phyloP scores from a whole-genome alignment of 257 asterid genomes.

The Asclepias syriaca region DNA sequence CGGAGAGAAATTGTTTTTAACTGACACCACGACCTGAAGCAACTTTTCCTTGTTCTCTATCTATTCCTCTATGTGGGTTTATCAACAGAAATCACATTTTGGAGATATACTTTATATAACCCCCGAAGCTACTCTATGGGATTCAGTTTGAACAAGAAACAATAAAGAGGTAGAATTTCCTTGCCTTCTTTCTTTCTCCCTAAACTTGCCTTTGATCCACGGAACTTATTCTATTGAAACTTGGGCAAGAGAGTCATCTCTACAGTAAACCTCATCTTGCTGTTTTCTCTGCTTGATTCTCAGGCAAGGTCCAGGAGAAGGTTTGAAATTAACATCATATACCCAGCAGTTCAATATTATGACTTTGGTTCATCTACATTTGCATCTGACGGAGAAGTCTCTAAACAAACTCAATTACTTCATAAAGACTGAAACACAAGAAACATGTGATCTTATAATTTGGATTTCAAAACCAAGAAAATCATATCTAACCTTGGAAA shows the following conservation, averaged over 20 bases:
- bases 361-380: not conserved
- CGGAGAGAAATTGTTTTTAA: not conserved
- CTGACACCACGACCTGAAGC: not conserved
- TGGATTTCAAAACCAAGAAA: not conserved
- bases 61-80: not conserved
- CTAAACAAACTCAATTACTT: not conserved
- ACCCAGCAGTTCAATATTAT: not conserved
- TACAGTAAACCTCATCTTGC: not conserved
- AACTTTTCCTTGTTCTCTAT: not conserved
- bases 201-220: not conserved
- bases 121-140: not conserved
- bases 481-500: not conserved
- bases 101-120: not conserved
- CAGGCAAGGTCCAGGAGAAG: not conserved
- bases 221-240: not conserved
- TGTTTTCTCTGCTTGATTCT: not conserved
- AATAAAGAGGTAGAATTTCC: not conserved
- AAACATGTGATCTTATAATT: not conserved
- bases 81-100: not conserved
- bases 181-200: not conserved
- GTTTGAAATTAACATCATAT: constrained; percentile 1
- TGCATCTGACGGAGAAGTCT: not conserved
- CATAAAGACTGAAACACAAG: not conserved
- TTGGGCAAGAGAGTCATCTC: not conserved
- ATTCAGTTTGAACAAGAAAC: not conserved